Conservation (phyloP, 2,329 filamentous ascomycete genomes). For the Fragosphaeria purpurea region DNA sequence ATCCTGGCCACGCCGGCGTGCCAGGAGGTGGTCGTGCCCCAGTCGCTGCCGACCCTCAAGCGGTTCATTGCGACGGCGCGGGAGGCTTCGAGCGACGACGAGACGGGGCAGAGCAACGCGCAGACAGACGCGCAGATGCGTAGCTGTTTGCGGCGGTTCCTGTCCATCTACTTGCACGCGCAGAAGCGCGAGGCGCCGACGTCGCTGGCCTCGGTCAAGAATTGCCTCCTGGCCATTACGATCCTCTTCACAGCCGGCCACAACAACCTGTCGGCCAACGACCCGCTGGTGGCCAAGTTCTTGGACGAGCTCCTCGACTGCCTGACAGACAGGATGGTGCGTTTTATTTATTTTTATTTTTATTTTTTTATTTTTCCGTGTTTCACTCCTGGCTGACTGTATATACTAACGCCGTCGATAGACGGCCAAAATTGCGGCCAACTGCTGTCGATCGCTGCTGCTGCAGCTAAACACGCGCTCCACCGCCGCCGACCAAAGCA, state of each 20-base stretch:
- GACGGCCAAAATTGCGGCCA: slow-evolving; percentile 82
- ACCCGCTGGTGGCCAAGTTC: slow-evolving; percentile 65
- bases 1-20: slow-evolving; percentile 81
- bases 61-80: slow-evolving; percentile 76
- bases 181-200: slow-evolving; percentile 66
- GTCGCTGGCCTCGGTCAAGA: slow-evolving; percentile 83
- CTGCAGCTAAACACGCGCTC: slow-evolving; percentile 45
- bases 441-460: slow-evolving; percentile 78
- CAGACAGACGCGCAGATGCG: slow-evolving; percentile 62
- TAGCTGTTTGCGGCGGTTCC: slow-evolving; percentile 71
- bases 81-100: slow-evolving; percentile 27
- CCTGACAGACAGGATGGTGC: slow-evolving; percentile 63
- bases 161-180: slow-evolving; percentile 66
- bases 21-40: slow-evolving; percentile 80
- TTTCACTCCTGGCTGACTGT: neutral
- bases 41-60: slow-evolving; percentile 82
- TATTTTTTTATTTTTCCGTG: neutral
- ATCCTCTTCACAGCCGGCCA: slow-evolving; percentile 78
- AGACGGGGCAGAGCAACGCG: slow-evolving; percentile 24
- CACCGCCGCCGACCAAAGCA: slow-evolving; percentile 57
- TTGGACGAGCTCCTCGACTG: slow-evolving; percentile 78
- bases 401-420: slow-evolving; percentile 19
- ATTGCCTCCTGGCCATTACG: slow-evolving; percentile 77
- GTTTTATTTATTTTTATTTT: slow-evolving; percentile 8
- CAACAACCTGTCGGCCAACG: slow-evolving; percentile 61